Evolutionary conservation across 192 early-diverging fungal species (phyloP).

Genomic region (Spizellomyces sp.): DNA sequence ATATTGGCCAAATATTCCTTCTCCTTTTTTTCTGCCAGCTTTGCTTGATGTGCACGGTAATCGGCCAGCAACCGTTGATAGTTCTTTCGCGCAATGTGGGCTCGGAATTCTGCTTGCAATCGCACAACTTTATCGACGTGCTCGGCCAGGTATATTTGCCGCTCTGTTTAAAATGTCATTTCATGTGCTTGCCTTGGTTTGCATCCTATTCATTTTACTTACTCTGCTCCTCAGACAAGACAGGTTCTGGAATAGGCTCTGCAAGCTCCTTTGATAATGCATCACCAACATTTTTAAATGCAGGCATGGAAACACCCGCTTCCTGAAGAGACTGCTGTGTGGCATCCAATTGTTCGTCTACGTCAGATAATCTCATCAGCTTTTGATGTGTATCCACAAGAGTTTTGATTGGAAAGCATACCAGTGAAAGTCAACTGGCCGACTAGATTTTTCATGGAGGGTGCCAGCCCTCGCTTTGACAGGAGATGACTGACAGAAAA

Average conservation of each 20-base stretch:
- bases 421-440: slow-evolving; percentile 90
- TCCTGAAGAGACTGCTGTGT: slow-evolving; percentile 85
- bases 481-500: slow-evolving; percentile 77
- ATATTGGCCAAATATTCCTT: slow-evolving; percentile 34
- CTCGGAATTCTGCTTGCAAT: slow-evolving; percentile 27
- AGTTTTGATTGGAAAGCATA: slow-evolving; percentile 10
- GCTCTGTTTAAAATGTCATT: slow-evolving; percentile 16
- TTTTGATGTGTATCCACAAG: not conserved
- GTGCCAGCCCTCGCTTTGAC: slow-evolving; percentile 78
- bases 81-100: slow-evolving; percentile 35
- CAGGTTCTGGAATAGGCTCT: not conserved
- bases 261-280: slow-evolving; percentile 55
- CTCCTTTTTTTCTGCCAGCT: slow-evolving; percentile 24
- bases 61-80: not conserved
- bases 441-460: slow-evolving; percentile 89
- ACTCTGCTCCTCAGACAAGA: slow-evolving; percentile 41
- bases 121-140: slow-evolving; percentile 25
- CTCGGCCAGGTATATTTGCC: slow-evolving; percentile 8
- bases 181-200: not conserved
- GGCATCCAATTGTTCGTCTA: slow-evolving; percentile 67
- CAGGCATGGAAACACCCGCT: slow-evolving; percentile 81
- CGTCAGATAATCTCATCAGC: not conserved
- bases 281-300: slow-evolving; percentile 82
- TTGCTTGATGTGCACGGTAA: slow-evolving; percentile 27
- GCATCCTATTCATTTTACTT: not conserved